A percentile compares a stretch with the other conserved stretches of the same genome.
These are phyloP conservation scores for Calonectria honghensis DNA, from an alignment of 2,329 filamentous ascomycete genomes.

Conservation along the genomic window DNA sequence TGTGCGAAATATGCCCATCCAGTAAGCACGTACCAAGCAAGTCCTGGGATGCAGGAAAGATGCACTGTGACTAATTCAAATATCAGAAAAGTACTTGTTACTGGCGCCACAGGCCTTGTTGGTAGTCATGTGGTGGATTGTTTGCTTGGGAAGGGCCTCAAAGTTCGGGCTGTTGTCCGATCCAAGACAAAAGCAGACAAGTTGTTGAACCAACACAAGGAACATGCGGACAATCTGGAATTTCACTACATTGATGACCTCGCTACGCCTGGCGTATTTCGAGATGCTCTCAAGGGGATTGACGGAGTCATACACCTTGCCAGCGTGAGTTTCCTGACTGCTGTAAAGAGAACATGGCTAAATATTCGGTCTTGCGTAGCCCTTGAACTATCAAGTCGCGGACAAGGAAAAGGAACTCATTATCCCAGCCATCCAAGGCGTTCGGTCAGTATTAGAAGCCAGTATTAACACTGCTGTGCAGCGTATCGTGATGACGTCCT, in stretches of 20 bases:
- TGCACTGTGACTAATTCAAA: background rate
- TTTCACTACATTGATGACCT: constrained; percentile 41
- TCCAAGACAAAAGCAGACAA: constrained; percentile 34
- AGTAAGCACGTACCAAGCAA: background rate
- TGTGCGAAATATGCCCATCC: constrained; percentile 3
- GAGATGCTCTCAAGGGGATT: constrained; percentile 19
- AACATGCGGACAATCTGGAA: background rate
- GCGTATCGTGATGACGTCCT: constrained; percentile 37
- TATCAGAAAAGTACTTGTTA: constrained; percentile 33
- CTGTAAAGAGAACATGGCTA: background rate
- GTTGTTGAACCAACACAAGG: background rate
- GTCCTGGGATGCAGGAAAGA: background rate
- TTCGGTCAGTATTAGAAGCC: constrained; percentile 35
- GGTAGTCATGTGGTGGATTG: constrained; percentile 33
- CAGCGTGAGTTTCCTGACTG: constrained; percentile 1
- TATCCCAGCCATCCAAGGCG: constrained; percentile 32
- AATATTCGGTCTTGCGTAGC: background rate
- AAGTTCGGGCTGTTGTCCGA: constrained; percentile 38
- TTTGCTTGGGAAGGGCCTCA: constrained; percentile 22
- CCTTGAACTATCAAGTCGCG: constrained; percentile 36
- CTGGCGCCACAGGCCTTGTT: constrained; percentile 38
- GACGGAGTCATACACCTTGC: constrained; percentile 38
- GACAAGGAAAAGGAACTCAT: constrained; percentile 43
- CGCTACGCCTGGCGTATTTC: constrained; percentile 18
- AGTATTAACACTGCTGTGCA: constrained; percentile 18